These are phyloP conservation scores for Podosphaera xanthii DNA, from an alignment of 2,329 filamentous ascomycete species.

Conservation along the genomic window DNA sequence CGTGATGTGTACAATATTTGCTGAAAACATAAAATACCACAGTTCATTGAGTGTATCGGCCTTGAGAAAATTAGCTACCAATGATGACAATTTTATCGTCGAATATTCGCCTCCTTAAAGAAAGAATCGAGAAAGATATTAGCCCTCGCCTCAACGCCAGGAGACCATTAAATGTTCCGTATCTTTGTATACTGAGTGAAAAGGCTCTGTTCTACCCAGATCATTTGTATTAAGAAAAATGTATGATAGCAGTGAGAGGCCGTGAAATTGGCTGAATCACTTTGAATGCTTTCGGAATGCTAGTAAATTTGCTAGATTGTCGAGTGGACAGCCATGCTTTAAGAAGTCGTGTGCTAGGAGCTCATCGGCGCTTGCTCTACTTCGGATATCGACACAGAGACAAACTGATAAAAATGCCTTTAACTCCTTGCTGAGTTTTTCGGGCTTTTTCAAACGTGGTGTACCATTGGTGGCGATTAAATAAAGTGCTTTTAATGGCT, in stretches of 20 bases:
- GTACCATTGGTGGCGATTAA: slow-evolving; percentile 96
- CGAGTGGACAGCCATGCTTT: slow-evolving; percentile 67
- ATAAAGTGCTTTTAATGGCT: slow-evolving; percentile 89
- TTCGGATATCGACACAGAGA: slow-evolving; percentile 89
- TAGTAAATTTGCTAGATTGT: slow-evolving; percentile 66
- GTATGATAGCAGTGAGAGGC: neutral
- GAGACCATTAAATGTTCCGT: neutral
- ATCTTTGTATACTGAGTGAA: neutral
- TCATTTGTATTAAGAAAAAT: neutral
- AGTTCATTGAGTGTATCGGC: neutral
- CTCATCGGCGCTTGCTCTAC: slow-evolving; percentile 75
- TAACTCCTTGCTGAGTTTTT: slow-evolving; percentile 92
- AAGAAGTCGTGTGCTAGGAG: slow-evolving; percentile 83
- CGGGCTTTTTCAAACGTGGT: slow-evolving; percentile 88
- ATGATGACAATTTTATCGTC: neutral
- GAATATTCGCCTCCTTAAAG: neutral
- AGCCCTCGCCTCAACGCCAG: neutral
- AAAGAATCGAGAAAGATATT: neutral
- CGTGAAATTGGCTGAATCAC: slow-evolving; percentile 18
- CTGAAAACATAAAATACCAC: neutral
- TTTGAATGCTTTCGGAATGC: slow-evolving; percentile 61
- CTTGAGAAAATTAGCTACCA: neutral
- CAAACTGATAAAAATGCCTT: slow-evolving; percentile 94
- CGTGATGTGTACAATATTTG: neutral
- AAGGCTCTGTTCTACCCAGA: neutral